These are phyloP conservation scores for Puccinellia tenuiflora DNA, from an alignment of 176 grass and related monocot genomes.

Conservation along the genomic window DNA sequence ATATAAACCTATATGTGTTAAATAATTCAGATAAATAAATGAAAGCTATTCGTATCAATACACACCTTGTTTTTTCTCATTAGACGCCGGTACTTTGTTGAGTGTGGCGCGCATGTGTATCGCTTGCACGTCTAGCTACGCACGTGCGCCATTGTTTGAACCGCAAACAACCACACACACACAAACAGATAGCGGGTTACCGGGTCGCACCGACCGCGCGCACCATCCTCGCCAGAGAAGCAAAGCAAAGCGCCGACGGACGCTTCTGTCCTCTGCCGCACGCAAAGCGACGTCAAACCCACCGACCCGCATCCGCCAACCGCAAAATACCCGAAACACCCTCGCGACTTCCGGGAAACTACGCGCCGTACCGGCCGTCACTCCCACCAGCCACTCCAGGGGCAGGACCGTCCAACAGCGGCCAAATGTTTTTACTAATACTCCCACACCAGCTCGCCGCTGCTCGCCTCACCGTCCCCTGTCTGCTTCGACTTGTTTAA, in stretches of 20 bases:
- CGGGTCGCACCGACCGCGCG: background rate
- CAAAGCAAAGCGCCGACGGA: background rate
- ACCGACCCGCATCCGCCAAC: background rate
- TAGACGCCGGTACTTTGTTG: background rate
- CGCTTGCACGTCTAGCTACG: background rate
- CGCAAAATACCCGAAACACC: background rate
- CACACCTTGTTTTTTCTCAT: no score
- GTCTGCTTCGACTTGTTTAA: background rate
- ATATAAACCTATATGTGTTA: no score
- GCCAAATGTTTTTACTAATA: background rate
- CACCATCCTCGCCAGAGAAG: background rate
- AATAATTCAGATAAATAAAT: no score
- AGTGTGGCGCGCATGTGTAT: background rate
- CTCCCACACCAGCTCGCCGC: background rate
- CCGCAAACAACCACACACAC: no score
- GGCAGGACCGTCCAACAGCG: slow-evolving; percentile 11
- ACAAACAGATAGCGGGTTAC: slow-evolving; percentile 3
- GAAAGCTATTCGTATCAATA: no score
- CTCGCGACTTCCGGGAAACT: fast-evolving
- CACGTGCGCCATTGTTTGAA: background rate
- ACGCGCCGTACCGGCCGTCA: background rate
- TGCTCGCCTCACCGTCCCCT: background rate
- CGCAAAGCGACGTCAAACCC: background rate
- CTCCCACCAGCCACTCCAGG: background rate
- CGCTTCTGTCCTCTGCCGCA: background rate